Evolutionary conservation across 148 eudicot genomes (phyloP).

Genomic region (Tetragonia tetragonoides): DNA sequence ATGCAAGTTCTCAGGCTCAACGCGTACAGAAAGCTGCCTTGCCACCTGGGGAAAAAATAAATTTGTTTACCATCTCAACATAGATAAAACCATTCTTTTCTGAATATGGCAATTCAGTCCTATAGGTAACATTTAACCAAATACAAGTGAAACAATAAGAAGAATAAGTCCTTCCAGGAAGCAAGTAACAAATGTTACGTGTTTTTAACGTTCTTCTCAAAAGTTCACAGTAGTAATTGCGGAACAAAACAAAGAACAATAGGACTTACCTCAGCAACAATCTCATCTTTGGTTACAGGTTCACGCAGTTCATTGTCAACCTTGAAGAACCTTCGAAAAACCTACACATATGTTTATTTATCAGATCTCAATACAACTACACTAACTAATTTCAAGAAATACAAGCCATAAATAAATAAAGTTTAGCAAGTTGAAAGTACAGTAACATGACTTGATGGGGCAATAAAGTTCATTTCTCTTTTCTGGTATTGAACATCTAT

Average conservation of each 20-base stretch:
- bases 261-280: slow-evolving; percentile 68
- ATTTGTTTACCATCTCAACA: neutral
- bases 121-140: neutral
- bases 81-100: too few species aligned
- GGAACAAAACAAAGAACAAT: neutral
- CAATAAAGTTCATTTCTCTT: neutral
- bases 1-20: slow-evolving; percentile 68
- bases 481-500: neutral
- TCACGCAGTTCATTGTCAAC: slow-evolving; percentile 72
- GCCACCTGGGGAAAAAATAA: slow-evolving; percentile 49
- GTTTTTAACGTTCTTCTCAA: neutral
- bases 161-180: neutral
- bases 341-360: slow-evolving; percentile 32
- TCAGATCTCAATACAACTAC: neutral
- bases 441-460: neutral
- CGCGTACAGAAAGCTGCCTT: slow-evolving; percentile 61
- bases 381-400: neutral
- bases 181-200: neutral
- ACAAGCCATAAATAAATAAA: too few species aligned
- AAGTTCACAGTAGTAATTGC: neutral
- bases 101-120: neutral
- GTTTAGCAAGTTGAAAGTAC: neutral
- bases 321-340: slow-evolving; percentile 58
- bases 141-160: neutral
- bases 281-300: slow-evolving; percentile 83